These are phyloP conservation scores for Apostasia ramifera DNA, from an alignment of 106 monocot species.

Conservation along the genomic window DNA sequence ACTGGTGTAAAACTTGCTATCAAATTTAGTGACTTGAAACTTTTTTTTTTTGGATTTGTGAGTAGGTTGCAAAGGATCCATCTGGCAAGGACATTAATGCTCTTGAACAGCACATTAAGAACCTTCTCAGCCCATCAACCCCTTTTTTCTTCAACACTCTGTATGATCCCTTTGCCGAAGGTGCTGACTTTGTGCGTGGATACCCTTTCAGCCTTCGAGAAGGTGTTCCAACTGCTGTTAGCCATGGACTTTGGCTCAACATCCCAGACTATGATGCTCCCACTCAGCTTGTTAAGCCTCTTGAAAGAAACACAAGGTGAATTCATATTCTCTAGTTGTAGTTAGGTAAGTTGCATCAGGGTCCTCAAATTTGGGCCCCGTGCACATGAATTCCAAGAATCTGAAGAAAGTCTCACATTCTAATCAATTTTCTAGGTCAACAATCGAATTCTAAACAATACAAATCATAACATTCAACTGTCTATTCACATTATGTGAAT, in stretches of 20 bases:
- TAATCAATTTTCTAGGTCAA: too few species aligned
- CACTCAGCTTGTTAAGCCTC: slow-evolving; percentile 20
- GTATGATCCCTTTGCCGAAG: slow-evolving; percentile 30
- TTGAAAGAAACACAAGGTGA: slow-evolving; percentile 25
- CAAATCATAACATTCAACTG: too few species aligned
- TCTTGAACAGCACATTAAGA: slow-evolving; percentile 35
- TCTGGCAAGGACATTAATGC: slow-evolving; percentile 20
- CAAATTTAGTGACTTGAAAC: too few species aligned
- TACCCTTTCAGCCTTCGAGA: slow-evolving; percentile 35
- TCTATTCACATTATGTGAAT: too few species aligned
- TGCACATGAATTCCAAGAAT: too few species aligned
- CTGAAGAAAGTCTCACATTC: too few species aligned
- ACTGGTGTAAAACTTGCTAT: too few species aligned
- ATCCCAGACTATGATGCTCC: slow-evolving; percentile 40
- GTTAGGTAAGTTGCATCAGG: too few species aligned
- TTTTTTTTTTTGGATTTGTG: neutral
- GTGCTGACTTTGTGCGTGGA: slow-evolving; percentile 32
- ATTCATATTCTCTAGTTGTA: too few species aligned
- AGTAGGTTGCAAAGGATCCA: slow-evolving; percentile 32
- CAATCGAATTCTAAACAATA: too few species aligned
- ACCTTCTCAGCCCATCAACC: slow-evolving; percentile 23
- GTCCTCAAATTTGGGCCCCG: too few species aligned
- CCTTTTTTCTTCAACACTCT: slow-evolving; percentile 34
- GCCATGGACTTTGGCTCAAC: slow-evolving; percentile 36
- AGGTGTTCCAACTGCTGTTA: slow-evolving; percentile 31